Base-by-base conservation (phyloP, 495 filamentous ascomycete genomes). In the Antarctomyces pellizariae region DNA sequence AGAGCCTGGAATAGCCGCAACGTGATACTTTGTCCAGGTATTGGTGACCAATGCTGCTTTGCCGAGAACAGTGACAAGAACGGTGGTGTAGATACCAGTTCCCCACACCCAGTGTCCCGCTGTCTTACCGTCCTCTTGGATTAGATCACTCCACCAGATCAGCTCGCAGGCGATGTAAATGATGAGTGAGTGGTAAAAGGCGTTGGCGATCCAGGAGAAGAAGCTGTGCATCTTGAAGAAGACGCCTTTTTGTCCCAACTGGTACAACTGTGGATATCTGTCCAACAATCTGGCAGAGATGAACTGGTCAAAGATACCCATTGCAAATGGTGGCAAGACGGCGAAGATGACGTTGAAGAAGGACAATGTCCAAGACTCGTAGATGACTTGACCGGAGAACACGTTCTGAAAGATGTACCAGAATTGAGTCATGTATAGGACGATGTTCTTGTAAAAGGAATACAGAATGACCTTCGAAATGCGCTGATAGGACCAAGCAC, bases 331-430 rank as follows among this genome's bases (percentile, higher is more conserved):
- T 20, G 89, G 89, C 17, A 93, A 52, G 22, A 89, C 74, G 5
- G 89, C 95, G 53, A 91, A 99, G 47, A 99, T 74, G 48, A 99
- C 80, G 56, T 99, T 99, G 61, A 93, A 99, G 57, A 92, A 90
- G 8, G 89, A 92, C 8, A 99, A 58, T 1, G 83, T 93, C 89
- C 89, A 99, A 8, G 84, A 93, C 53, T 99, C 89, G 65, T 83
- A 93, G 46, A 99, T 99, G 38, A 95, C 80, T 46, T 92, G 69
- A 36, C 86, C 89, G 1, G 86, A 93, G 50, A 95, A 99, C 34
- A 72, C 76, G 44, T 99, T 95, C 68, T 91, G 79, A 54, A 99
- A 99, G 11, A 79, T 75, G 46, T 89, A 97, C 84, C 89, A 99
- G 48, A 99, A 99, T 47, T 99, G 89, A 39, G 89, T 99, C 71